Evolutionary conservation across 2,329 filamentous ascomycete species (phyloP), one percentile per base, ranked within the genome.

Genomic region (Zasmidium angulare): DNA sequence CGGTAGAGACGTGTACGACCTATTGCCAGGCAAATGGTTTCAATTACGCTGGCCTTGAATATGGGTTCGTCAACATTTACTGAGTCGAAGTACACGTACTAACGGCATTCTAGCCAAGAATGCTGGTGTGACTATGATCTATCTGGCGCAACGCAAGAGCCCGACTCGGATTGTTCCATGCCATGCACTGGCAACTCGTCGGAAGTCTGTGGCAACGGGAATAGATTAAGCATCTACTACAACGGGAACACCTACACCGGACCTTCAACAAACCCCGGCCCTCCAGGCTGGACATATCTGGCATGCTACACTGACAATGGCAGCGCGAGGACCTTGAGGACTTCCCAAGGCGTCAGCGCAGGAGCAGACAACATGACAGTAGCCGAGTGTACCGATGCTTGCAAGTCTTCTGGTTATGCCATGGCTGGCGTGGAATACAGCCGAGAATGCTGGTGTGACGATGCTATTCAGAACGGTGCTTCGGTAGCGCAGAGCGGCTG

Each of bases 391-490:
- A 66, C 68, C 14, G 46, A 55, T 22, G 62, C 65, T 50, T 72
- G 71, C 36, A 59, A 55, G 20, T 55, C 52, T 24, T 64, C 62
- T 21, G 69, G 70, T 1, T 72, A 69, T 57, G 62, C 63, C 17
- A 63, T 73, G n/a, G 70, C 71, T 19, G 71, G 68, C 7, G 63
- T 72, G 17, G 69, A 63, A 26, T 56, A 56, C n/a, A 56, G 60
- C 1, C 63, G 56, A 11, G 61, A 73, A 57, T 74, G 71, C 59
- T 73, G 62, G 59, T 73, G 71, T 52, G 71, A 68, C 1, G 70
- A 67, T 48, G 17, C 52, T 1, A 51, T 60, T 12, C 63, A 63
- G 11, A 53, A 24, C 43, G 12, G 20, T 19, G 59, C 23, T 14
- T 21, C 19, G 2, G 61, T 63, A 19, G 61, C 67, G n/a, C 63